phyloP scores from a whole-genome alignment of 2,329 filamentous ascomycete species.

The Arthrobotrys megalospora region DNA sequence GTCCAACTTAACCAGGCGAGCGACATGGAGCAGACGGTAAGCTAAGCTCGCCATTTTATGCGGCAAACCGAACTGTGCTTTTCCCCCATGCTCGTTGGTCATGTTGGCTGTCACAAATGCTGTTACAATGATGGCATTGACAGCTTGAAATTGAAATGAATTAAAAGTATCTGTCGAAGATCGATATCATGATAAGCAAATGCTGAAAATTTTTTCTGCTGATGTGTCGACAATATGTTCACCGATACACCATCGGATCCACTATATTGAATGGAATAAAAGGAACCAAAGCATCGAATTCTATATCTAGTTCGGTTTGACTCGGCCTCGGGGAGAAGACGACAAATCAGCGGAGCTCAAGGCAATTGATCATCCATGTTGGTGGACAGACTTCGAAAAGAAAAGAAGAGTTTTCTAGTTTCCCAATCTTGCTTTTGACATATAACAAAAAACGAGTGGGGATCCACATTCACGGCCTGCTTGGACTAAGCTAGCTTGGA shows the following conservation, averaged over 20 bases:
- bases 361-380: conserved; percentile 56
- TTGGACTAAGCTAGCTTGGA: conserved; percentile 40
- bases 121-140: conserved; percentile 35
- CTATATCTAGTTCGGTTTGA: conserved; percentile 55
- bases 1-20: conserved; percentile 61
- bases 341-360: conserved; percentile 60
- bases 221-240: conserved; percentile 13
- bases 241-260: conserved; percentile 38
- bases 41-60: conserved; percentile 47
- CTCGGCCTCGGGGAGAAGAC: conserved; percentile 35
- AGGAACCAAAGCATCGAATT: conserved; percentile 1
- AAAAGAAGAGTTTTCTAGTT: conserved; percentile 43
- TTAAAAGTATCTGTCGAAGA: conserved; percentile 15
- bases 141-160: conserved; percentile 7
- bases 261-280: conserved; percentile 47
- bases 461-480: conserved; percentile 50
- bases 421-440: conserved; percentile 61
- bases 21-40: conserved; percentile 54
- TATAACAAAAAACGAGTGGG: conserved; percentile 33
- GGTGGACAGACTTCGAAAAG: conserved; percentile 32
- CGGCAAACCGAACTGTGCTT: conserved; percentile 44
- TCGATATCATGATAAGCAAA: conserved; percentile 39
- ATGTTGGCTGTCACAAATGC: conserved; percentile 28
- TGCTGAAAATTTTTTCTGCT: conserved; percentile 18
- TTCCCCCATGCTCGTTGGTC: conserved; percentile 25